Percentiles rank a stretch among this genome's conserved stretches.
phyloP scores from a whole-genome alignment of 495 filamentous ascomycete species.

The Penicillium goetzii region DNA sequence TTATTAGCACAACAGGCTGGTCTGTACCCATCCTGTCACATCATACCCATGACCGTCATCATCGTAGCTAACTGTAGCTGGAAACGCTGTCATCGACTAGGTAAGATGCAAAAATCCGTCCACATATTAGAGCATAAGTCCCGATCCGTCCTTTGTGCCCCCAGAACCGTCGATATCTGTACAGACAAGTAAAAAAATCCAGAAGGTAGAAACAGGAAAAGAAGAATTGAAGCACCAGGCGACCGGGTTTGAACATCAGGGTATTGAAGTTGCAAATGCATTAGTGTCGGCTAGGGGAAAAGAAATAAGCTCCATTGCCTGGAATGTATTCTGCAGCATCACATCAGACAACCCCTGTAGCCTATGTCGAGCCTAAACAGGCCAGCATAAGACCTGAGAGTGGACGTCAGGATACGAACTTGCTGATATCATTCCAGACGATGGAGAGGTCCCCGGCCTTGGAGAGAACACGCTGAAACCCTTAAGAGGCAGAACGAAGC shows the following conservation, averaged over 20 bases:
- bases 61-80: background rate
- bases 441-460: background rate
- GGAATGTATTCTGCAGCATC: background rate
- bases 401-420: background rate
- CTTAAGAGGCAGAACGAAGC: constrained; percentile 26
- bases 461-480: constrained; percentile 23
- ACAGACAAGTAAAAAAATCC: constrained; percentile 11
- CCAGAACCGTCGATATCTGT: constrained; percentile 8
- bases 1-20: background rate
- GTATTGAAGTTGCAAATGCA: constrained; percentile 7
- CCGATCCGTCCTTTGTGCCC: background rate
- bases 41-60: background rate
- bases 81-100: background rate
- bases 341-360: background rate
- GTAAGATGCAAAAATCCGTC: constrained; percentile 1
- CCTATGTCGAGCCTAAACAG: background rate
- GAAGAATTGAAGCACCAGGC: background rate
- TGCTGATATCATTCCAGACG: background rate
- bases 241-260: background rate
- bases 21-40: background rate
- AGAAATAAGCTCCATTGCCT: background rate
- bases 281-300: background rate
- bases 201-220: background rate
- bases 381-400: background rate
- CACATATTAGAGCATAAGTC: background rate